Percentiles rank a stretch among this genome's conserved stretches.
These are phyloP conservation scores for Xylariales sp. DNA, from an alignment of 2,329 filamentous ascomycete genomes.

Conservation along the genomic window DNA sequence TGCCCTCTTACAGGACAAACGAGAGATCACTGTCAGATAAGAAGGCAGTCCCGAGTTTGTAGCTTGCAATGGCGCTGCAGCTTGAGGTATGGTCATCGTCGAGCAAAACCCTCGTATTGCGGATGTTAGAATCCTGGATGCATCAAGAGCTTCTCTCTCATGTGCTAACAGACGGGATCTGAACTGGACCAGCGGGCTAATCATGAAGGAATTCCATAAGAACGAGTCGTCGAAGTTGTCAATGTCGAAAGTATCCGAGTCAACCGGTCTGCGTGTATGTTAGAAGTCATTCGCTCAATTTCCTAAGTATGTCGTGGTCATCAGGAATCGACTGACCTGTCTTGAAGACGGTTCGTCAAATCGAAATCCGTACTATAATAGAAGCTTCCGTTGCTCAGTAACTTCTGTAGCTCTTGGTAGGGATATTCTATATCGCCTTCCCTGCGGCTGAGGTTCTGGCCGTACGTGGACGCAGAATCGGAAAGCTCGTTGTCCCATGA, in stretches of 20 bases:
- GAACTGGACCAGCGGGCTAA: constrained; percentile 85
- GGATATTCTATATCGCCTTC: constrained; percentile 79
- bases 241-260: constrained; percentile 77
- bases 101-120: constrained; percentile 90
- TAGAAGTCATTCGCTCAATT: constrained; percentile 7
- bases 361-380: constrained; percentile 99
- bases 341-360: constrained; percentile 86
- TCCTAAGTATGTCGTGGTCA: neutral
- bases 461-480: constrained; percentile 44
- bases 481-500: constrained; percentile 43
- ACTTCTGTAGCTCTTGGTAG: constrained; percentile 83
- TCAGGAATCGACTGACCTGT: constrained; percentile 51
- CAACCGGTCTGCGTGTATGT: constrained; percentile 54
- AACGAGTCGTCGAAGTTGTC: constrained; percentile 91
- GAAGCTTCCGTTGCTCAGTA: constrained; percentile 88
- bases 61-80: constrained; percentile 64
- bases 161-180: constrained; percentile 71
- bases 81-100: constrained; percentile 78
- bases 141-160: constrained; percentile 77
- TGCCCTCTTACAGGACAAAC: constrained; percentile 83
- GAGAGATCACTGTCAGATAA: constrained; percentile 82
- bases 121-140: constrained; percentile 82
- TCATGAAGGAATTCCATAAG: constrained; percentile 98
- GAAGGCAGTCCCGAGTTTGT: constrained; percentile 70
- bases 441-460: constrained; percentile 53